Conservation (phyloP, 176 grass and related monocot genomes). For the Oryza officinalis region DNA sequence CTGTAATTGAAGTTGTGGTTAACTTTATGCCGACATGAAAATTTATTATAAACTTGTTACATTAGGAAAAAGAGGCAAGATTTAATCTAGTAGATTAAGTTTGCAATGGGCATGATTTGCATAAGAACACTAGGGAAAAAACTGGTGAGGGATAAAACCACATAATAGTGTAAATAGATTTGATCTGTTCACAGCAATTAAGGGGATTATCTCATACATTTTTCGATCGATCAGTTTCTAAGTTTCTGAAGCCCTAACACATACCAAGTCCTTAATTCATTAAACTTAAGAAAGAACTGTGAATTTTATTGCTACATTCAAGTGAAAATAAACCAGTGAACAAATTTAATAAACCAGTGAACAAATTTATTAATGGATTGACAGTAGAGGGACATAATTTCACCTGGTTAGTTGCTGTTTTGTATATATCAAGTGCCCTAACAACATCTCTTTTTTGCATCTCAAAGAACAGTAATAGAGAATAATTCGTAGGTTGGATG, state of each 20-base stretch:
- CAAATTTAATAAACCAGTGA: no score
- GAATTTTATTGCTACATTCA: not conserved
- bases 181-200: not conserved
- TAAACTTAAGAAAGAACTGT: not conserved
- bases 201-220: not conserved
- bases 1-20: no score
- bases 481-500: conserved; percentile 36
- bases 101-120: no score
- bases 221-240: not conserved
- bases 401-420: conserved; percentile 95
- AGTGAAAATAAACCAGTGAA: conserved; percentile 16
- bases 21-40: no score
- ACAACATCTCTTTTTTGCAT: conserved; percentile 92
- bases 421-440: conserved; percentile 95
- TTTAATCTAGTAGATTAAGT: no score
- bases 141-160: not conserved
- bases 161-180: not conserved
- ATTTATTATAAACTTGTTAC: no score
- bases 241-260: not conserved
- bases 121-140: not conserved
- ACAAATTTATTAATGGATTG: not conserved
- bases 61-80: no score
- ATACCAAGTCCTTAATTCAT: not conserved
- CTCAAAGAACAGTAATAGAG: conserved; percentile 83
- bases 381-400: not conserved